Evolutionary conservation across 768 basidiomycete genomes (phyloP).

Genomic region (Kwoniella dejecticola): DNA sequence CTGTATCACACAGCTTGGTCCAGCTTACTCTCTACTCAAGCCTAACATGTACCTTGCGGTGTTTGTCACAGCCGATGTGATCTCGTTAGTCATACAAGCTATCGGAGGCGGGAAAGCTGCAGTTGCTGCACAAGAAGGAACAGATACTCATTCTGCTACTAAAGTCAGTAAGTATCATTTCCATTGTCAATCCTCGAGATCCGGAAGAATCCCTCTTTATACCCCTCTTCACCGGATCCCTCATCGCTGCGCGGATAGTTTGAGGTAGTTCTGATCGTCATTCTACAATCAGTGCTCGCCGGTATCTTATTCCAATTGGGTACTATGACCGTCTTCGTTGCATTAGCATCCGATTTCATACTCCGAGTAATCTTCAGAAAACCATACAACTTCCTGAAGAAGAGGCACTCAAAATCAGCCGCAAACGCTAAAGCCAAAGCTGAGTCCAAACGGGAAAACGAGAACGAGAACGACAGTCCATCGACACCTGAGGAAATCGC

Average conservation of each 20-base stretch:
- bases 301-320: conserved; percentile 51
- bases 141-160: conserved; percentile 29
- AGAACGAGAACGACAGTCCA: background rate
- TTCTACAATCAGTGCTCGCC: conserved; percentile 41
- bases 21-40: conserved; percentile 37
- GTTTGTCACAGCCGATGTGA: conserved; percentile 47
- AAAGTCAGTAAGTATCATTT: conserved; percentile 42
- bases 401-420: background rate
- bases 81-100: conserved; percentile 50
- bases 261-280: background rate
- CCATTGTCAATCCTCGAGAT: background rate
- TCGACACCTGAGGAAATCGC: background rate
- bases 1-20: conserved; percentile 49
- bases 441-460: background rate
- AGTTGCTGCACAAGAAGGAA: conserved; percentile 34
- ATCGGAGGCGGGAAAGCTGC: conserved; percentile 51
- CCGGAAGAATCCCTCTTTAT: too few species aligned
- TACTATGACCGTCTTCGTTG: conserved; percentile 46
- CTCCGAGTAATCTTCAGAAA: conserved; percentile 29
- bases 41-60: conserved; percentile 40
- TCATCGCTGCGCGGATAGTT: too few species aligned
- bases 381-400: conserved; percentile 27
- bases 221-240: too few species aligned
- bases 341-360: conserved; percentile 48
- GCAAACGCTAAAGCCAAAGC: background rate